A percentile compares a stretch with the other conserved stretches of the same genome.
Evolutionary conservation across 2,329 filamentous ascomycete genomes (phyloP).

Genomic region (Penicillium sp.): DNA sequence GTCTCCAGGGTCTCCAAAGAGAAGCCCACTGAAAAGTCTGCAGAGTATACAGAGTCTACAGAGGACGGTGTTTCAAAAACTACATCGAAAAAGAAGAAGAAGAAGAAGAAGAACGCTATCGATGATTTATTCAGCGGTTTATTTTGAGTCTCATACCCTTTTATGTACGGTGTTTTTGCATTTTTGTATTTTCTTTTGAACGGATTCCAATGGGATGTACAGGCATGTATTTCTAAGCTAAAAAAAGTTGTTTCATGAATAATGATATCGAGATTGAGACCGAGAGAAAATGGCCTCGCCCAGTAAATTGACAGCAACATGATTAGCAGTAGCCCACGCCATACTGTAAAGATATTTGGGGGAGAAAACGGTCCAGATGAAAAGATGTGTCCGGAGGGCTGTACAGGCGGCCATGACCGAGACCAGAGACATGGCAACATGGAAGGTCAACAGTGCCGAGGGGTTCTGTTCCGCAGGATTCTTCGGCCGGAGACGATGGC

Average conservation of each 20-base stretch:
- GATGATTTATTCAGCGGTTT: constrained; percentile 63
- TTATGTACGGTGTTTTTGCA: neutral
- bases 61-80: constrained; percentile 1
- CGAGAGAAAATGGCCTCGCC: constrained; percentile 37
- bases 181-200: neutral
- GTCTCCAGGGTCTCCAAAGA: neutral
- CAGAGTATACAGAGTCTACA: neutral
- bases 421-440: constrained; percentile 55
- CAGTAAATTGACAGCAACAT: constrained; percentile 62
- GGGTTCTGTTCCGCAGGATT: constrained; percentile 35
- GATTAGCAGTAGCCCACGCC: constrained; percentile 77
- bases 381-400: constrained; percentile 73
- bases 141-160: constrained; percentile 23
- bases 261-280: neutral
- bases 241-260: neutral
- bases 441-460: constrained; percentile 59
- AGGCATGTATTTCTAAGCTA: neutral
- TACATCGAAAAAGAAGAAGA: constrained; percentile 40
- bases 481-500: constrained; percentile 28
- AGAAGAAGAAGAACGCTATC: constrained; percentile 56
- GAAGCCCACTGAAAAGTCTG: neutral
- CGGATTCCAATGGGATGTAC: neutral
- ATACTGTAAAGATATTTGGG: constrained; percentile 91
- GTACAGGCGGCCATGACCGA: constrained; percentile 86
- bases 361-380: constrained; percentile 98